Percentiles rank a stretch among this genome's conserved stretches.
phyloP scores from a whole-genome alignment of 1,139 yeast species.

The Torulaspora globosa region DNA sequence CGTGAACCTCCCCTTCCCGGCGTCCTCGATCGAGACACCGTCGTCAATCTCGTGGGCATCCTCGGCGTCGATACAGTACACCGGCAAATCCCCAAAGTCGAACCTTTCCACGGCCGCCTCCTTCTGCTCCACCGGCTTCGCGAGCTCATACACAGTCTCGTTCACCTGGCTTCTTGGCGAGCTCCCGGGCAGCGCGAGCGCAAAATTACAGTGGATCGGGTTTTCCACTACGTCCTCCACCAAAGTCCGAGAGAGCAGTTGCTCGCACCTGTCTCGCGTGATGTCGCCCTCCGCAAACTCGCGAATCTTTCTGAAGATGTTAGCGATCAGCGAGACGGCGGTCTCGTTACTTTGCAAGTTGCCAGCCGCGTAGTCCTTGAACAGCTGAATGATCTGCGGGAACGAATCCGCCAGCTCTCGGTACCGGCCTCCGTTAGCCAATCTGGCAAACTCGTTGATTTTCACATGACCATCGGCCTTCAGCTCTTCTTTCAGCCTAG shows the following conservation, averaged over 20 bases:
- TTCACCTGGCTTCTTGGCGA: conserved; percentile 18
- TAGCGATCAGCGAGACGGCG: conserved; percentile 23
- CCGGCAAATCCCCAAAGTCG: conserved; percentile 48
- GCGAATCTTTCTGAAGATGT: conserved; percentile 26
- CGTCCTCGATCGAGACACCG: conserved; percentile 63
- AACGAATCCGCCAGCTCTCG: conserved; percentile 10
- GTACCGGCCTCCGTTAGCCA: conserved; percentile 20
- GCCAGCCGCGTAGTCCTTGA: conserved; percentile 31
- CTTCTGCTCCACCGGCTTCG: conserved; percentile 49
- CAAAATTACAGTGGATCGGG: conserved; percentile 23
- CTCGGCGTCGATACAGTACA: conserved; percentile 80
- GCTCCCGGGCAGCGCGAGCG: conserved; percentile 22
- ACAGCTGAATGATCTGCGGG: conserved; percentile 19
- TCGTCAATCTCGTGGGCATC: conserved; percentile 92
- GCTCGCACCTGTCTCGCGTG: conserved; percentile 28
- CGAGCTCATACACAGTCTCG: conserved; percentile 30
- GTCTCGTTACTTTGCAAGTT: conserved; percentile 24
- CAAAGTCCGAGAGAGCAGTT: conserved; percentile 20
- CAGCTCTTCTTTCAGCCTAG: conserved; percentile 16
- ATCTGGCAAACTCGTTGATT: conserved; percentile 18
- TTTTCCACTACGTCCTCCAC: conserved; percentile 15
- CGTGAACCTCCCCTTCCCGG: conserved; percentile 39
- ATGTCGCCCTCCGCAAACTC: conserved; percentile 29
- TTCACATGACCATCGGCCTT: conserved; percentile 16
- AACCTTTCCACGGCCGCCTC: conserved; percentile 42